These are phyloP conservation scores for Hymenoscyphus fraxineus DNA, from an alignment of 2,329 filamentous ascomycete species.

Conservation along the genomic window DNA sequence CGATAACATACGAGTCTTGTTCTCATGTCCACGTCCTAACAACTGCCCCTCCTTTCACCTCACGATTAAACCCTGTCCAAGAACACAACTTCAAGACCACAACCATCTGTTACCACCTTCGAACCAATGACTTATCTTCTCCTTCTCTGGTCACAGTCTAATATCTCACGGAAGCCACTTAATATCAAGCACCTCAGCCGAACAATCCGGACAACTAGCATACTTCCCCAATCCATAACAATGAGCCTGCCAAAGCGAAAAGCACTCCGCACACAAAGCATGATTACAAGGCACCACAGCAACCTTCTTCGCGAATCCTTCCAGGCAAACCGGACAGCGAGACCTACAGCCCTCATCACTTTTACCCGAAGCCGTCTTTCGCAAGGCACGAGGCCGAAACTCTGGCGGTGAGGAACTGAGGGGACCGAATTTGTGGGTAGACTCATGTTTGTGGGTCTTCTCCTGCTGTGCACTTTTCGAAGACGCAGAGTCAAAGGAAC, in stretches of 20 bases:
- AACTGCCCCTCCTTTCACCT: neutral
- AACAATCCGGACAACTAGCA: neutral
- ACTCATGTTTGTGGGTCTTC: neutral
- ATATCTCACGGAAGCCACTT: neutral
- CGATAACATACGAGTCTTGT: conserved; percentile 1
- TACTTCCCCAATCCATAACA: neutral
- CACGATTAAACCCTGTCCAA: neutral
- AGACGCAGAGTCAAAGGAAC: neutral
- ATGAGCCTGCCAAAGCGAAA: neutral
- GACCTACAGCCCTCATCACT: neutral
- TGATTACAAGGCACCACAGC: conserved; percentile 1
- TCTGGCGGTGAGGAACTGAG: neutral
- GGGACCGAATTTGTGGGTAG: neutral
- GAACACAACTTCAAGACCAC: neutral
- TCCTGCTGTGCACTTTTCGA: neutral
- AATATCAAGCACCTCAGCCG: neutral
- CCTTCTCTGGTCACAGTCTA: neutral
- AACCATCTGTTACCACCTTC: neutral
- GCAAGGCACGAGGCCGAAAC: neutral
- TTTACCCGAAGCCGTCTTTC: neutral
- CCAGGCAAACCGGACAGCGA: neutral
- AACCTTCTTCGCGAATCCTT: neutral
- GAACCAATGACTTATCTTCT: neutral
- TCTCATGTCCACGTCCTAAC: neutral
- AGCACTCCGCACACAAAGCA: neutral